Conservation (phyloP, 768 basidiomycete genomes). For the Suillus weaverae region DNA sequence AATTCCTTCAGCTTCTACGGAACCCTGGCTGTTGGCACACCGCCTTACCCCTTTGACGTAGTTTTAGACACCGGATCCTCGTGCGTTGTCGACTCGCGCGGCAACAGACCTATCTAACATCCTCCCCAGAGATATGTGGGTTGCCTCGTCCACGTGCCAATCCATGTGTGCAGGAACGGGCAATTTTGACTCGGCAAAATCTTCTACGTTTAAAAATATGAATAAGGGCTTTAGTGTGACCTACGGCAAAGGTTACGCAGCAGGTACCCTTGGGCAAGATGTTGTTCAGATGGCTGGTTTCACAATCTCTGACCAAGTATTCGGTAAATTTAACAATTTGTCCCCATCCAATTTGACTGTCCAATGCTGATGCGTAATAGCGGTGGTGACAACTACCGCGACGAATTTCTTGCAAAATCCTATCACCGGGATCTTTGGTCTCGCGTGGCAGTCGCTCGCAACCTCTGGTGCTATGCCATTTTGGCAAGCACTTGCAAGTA, state of each 20-base stretch:
- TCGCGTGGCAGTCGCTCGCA: conserved; percentile 64
- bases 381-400: conserved; percentile 24
- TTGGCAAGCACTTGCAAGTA: conserved; percentile 57
- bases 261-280: conserved; percentile 52
- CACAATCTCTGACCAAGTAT: conserved; percentile 51
- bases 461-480: conserved; percentile 59
- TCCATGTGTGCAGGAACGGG: conserved; percentile 33
- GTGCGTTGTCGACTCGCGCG: conserved; percentile 29
- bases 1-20: conserved; percentile 32
- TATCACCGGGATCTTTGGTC: conserved; percentile 70
- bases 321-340: conserved; percentile 40
- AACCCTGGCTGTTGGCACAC: conserved; percentile 43
- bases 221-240: conserved; percentile 37
- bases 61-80: conserved; percentile 54
- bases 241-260: conserved; percentile 48
- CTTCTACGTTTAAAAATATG: conserved; percentile 36
- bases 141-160: conserved; percentile 37
- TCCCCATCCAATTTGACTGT: conserved; percentile 8
- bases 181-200: conserved; percentile 34
- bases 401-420: conserved; percentile 46
- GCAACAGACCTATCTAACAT: neutral
- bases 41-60: conserved; percentile 44
- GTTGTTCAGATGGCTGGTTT: conserved; percentile 75
- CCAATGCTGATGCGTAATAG: conserved; percentile 39
- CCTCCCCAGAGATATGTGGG: conserved; percentile 51